Evolutionary conservation across 805 yeast genomes (phyloP), one percentile per base, ranked within the genome.

Genomic region (Metschnikowia vanudenii): DNA sequence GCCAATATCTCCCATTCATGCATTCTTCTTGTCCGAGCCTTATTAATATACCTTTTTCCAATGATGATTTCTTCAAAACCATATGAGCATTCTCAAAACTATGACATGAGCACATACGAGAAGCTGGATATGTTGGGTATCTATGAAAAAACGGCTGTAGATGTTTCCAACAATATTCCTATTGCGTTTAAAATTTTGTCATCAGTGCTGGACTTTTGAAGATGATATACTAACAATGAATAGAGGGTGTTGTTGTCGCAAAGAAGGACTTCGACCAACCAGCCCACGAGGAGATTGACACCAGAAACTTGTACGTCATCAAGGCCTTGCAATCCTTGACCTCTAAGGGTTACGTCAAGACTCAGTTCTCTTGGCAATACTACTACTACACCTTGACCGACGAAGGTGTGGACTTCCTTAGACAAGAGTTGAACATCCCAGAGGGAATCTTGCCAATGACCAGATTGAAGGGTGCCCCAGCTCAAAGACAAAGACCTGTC

Each of bases 311-410:
- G 76, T 94, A 76, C 74, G 99, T 73, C 66, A 89, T 94, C 84
- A 94, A 94, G 86, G 97, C 99, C 71, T 85, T 94, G 77, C 99
- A 94, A 82, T 92, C 98, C 58, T 88, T 94, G 77, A 89, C 96
- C 72, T 94, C 99, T 58, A 89, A 86, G 79, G 99, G 99, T 76
- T 94, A 71, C 85, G 98, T 94, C 78, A 90, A 92, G 88, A 94
- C 99, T 68, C 98, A 90, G 81, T 94, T 92, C 86, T 92, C 98
- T 71, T 94, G 99, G 99, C 97, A 91, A 85, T 89, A 89, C 85
- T 94, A 94, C 82, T 94, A 94, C 96, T 94, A 94, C 95, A 89
- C 99, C 82, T 87, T 94, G 74, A 94, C 98, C 74, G 98, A 94
- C 74, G 97, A 88, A 79, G 99, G 99, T 85, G 92, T 94, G 61